Conservation (phyloP, 2,329 filamentous ascomycete species). For the Fusarium sp. region DNA sequence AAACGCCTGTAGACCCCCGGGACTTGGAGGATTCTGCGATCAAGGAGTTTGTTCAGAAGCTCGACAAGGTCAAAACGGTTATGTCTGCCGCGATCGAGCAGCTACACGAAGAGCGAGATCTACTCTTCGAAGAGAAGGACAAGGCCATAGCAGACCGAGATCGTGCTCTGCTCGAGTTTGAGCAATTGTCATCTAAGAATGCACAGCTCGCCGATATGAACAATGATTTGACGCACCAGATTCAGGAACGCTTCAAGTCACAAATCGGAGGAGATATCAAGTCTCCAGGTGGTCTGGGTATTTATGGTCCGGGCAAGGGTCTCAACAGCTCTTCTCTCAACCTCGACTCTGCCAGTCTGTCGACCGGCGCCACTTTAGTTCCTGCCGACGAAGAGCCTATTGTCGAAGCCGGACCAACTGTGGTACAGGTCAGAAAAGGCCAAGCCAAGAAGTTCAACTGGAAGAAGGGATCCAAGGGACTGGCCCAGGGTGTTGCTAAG, state of each 20-base stretch:
- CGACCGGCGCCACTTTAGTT: constrained; percentile 70
- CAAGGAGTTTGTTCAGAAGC: constrained; percentile 86
- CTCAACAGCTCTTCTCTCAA: constrained; percentile 65
- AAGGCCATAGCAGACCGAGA: constrained; percentile 88
- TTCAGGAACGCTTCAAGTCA: constrained; percentile 91
- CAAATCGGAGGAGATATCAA: constrained; percentile 70
- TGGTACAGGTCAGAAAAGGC: constrained; percentile 94
- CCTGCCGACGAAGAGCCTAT: constrained; percentile 75
- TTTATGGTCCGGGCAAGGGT: constrained; percentile 67
- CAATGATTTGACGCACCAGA: constrained; percentile 93
- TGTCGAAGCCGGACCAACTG: constrained; percentile 83
- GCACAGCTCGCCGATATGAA: constrained; percentile 94
- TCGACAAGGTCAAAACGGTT: constrained; percentile 71
- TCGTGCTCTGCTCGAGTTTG: constrained; percentile 93
- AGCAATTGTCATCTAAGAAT: constrained; percentile 94
- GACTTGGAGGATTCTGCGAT: constrained; percentile 91
- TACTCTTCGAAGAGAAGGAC: constrained; percentile 86
- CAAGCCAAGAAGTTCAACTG: constrained; percentile 98
- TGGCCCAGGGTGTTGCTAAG: constrained; percentile 94
- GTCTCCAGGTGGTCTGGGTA: constrained; percentile 68
- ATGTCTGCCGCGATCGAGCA: constrained; percentile 71
- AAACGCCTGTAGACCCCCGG: constrained; percentile 82
- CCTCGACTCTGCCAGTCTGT: constrained; percentile 66
- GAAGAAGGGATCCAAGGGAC: constrained; percentile 95
- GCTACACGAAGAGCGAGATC: constrained; percentile 79